Base-by-base conservation (phyloP, 805 yeast genomes). In the Tetrapisispora arboricola region DNA sequence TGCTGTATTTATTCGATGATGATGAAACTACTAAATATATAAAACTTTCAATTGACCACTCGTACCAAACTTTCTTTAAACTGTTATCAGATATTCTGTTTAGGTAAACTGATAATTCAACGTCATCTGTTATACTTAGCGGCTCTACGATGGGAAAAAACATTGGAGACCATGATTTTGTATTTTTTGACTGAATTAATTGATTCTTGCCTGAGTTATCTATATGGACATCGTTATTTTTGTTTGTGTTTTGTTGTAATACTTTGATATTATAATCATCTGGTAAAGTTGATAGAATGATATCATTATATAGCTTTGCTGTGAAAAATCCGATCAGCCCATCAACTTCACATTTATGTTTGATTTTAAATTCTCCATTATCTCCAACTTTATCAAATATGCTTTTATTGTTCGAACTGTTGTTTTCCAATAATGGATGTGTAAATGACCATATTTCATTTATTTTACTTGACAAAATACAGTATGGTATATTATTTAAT, bases 241-340 rank as follows among this genome's bases (percentile, higher is more conserved):
- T 18, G n/a, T 19, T 31, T 16, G 20, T 12, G 3, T 20, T 13
- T 26, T 18, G n/a, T 6, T 15, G 9, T 10, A 26, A 17, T 21
- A 18, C 15, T 28, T 41, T 29, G 7, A 54, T 38, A 2, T 45
- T 38, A 4, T 49, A 43, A 18, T 50, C 50, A 30, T 53, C 42
- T 2, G 64, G 64, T 13, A 60, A 18, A 17, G 55, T 60, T 2
- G 63, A 58, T 16, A 58, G 21, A 8, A 55, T 54, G 19, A 78
- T 65, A 36, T 76, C 80, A 1, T 71, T 73, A 55, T 77, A 84
- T n/a, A 87, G 66, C 2, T 61, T 71, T 0, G 92, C 78, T n/a
- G 69, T 70, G 53, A 88, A 88, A 53, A 67, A 78, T 0, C 96
- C 96, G 3, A 76, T 65, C 27, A 87, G 57, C 0, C 90, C 95